Evolutionary conservation across 805 yeast species (phyloP), one percentile per base, ranked within the genome.

Genomic region (Pichia gijzeniarum): DNA sequence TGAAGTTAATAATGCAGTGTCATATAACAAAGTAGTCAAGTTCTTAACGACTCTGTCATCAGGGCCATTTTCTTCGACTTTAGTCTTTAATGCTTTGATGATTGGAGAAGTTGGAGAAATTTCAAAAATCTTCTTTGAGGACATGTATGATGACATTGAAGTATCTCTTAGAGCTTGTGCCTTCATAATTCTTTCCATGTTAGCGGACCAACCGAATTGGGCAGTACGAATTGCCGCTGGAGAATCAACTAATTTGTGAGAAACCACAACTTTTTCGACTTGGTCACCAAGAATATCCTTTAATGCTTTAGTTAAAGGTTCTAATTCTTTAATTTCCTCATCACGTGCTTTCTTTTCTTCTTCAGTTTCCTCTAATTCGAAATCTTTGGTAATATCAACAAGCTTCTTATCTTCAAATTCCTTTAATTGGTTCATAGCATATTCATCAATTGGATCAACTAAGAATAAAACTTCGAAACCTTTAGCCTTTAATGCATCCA

Each of bases 161-260:
- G 95, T 86, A 72, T 93, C 99, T 78, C 98, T 89, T 64, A 93
- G 77, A 61, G 99, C 99, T 79, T 93, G 99, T 53, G 99, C 99
- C 80, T 93, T 93, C 99, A 93, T 93, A 80, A 93, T 93, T 85
- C 99, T 91, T 80, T 93, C 99, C 99, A 93, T 93, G 80, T 93
- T 93, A 65, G 99, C 99, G 59, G 99, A 93, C 99, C 99, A 93
- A 71, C 99, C 99, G 71, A 93, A 93, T 78, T 93, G 98, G 60
- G 97, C 98, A 59, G 99, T 93, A 82, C 99, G 89, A 70, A 93
- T 93, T 61, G 99, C 99, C 70, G 99, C 99, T 71, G 99, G 99
- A 48, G 98, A 90, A 66, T 90, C 97, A 62, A 90, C 88, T 67
- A 93, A 81, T 75, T 88, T 89, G 77, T 91, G 95, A 56, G 98